Evolutionary conservation across 345 rosid genomes (phyloP), one percentile per base, ranked within the genome.

Genomic region (Syzygium jambos): DNA sequence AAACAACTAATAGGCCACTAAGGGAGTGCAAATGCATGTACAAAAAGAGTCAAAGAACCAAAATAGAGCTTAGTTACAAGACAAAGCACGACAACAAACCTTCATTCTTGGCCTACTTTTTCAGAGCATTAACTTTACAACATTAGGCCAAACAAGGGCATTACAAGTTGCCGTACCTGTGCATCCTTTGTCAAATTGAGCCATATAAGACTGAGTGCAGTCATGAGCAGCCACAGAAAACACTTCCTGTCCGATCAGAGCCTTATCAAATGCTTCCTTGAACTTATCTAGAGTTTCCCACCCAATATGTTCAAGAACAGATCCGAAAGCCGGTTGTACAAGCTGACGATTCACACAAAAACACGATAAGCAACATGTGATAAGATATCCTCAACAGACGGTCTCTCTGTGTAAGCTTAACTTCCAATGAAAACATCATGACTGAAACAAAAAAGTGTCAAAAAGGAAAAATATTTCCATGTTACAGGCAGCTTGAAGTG

Each of bases 301-400:
- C 90, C 97, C 91, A 88, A 98, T 51, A 91, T 95, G 99, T 63
- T 94, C 96, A 93, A 98, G 90, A 91, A 96, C 89, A 78, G 93
- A 94, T 88, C 94, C 98, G 89, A 93, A 93, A 84, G 98, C 93
- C 19, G 98, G 98, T 92, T 94, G 95, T 89, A 95, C 97, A 92
- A 95, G 87, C 65, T 38, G 41, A 38, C 41, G 41, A 38, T 38
- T 38, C 41, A 38, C 41, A 38, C 41, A 38, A 38, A 38, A 38
- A 38, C 41, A 38, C 0, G 41, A 38, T 38, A 2, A 38, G 41
- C 41, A 38, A 38, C 41, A 38, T 38, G 4, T 38, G 41, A 38
- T 38, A 38, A 38, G 41, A 38, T 38, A 38, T 38, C 41, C 41
- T 38, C 41, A 38, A 38, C 41, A 38, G 41, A 38, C 4, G 41